Conservation (phyloP, 225 moss, liverwort and hornwort genomes). For the Bryoerythrophyllum caledonicum region DNA sequence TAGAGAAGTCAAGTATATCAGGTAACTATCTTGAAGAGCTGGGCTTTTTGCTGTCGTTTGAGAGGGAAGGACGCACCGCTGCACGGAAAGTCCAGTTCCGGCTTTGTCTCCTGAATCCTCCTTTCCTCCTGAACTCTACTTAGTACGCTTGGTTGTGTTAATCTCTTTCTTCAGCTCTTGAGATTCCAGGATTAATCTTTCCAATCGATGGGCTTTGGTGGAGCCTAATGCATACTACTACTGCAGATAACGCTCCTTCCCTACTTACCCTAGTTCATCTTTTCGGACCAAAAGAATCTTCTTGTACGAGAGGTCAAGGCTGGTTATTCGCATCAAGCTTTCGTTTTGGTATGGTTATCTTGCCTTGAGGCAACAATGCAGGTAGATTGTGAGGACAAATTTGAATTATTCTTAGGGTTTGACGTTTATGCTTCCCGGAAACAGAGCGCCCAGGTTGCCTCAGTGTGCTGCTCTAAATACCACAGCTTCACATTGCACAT, state of each 20-base stretch:
- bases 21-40: not conserved
- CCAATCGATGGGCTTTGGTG: constrained; percentile 11
- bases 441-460: constrained; percentile 3
- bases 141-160: constrained; percentile 11
- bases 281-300: not conserved
- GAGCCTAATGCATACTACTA: constrained; percentile 11
- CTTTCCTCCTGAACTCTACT: not conserved
- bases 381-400: not conserved
- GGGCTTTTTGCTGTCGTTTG: constrained; percentile 25
- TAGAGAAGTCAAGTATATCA: not conserved
- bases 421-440: not conserved
- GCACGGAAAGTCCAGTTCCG: constrained; percentile 13
- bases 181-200: not conserved
- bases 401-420: constrained; percentile 1
- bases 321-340: not conserved
- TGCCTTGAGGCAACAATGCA: constrained; percentile 14
- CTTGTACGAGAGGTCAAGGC: not conserved
- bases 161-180: constrained; percentile 2
- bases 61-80: constrained; percentile 35
- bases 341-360: not conserved
- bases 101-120: not conserved
- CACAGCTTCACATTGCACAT: constrained; percentile 7
- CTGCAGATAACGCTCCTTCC: constrained; percentile 17
- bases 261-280: not conserved
- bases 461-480: not conserved